Evolutionary conservation across 148 eudicot species (phyloP), one percentile per base, ranked within the genome.

Genomic region (Vaccinium corymbosum): DNA sequence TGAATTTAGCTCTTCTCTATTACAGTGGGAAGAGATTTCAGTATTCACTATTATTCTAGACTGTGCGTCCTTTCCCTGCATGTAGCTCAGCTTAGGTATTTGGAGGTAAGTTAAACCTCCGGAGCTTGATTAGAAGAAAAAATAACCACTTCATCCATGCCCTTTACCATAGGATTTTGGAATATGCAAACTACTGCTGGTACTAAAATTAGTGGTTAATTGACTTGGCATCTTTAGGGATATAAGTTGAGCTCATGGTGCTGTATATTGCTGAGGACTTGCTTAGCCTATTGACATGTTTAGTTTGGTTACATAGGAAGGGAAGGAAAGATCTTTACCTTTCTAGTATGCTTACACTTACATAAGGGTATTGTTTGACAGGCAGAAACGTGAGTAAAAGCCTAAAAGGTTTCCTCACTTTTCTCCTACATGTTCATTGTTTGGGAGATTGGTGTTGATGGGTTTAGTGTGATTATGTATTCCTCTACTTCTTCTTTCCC

Each of bases 51-150:
- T 72, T 15, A 72, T 13, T 32, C 17, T 32, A 70, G 75, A 27
- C 35, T 68, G 4, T 73, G 3, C 13, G 20, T 25, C 80, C 7
- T 52, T 52, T 13, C 20, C 16, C 3, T 14, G 22, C 6, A 29
- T 78, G 80, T 38, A 50, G 59, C 42, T 13, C 14, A 52, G 59
- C 17, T 78, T 27, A 12, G 57, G 13, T 7, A 25, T 22, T 27
- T 77, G 57, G 59, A 77, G 80, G 59, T 50, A 51, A 77, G 13
- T 77, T 13, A 51, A 50, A 49, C 11, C 19, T 51, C 27, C 50
- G 35, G 32, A 77, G 80, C 56, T 77, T 77, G 57, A 76, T 1
- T 78, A 78, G 51, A 61, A 78, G 80, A 51, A 25, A 73, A 51
- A 52, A 52, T 59, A 52, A 51, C 11, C 11, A 51, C n/a, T 78